Percentiles rank a stretch among this genome's conserved stretches.
Conservation (phyloP, 2,329 filamentous ascomycete genomes). For the Bipolaris gigantea region DNA sequence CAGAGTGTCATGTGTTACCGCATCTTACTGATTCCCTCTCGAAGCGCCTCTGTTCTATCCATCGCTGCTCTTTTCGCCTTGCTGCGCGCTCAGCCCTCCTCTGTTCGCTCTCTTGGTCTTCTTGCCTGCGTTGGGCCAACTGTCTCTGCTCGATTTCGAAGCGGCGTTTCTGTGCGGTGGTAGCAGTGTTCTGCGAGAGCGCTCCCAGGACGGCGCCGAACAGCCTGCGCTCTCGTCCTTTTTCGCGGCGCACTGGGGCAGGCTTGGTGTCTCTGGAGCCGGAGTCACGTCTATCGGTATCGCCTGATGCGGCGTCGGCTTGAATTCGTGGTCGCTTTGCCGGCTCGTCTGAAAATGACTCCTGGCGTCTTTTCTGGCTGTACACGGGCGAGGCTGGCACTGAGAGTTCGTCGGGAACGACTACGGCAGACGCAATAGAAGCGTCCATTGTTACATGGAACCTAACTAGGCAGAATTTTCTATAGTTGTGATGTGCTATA, state of each 20-base stretch:
- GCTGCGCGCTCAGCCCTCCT: conserved; percentile 67
- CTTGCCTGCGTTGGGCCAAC: conserved; percentile 72
- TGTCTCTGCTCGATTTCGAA: conserved; percentile 82
- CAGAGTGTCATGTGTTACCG: neutral
- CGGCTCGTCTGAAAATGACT: conserved; percentile 54
- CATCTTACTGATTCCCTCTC: conserved; percentile 72
- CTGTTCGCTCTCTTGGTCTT: conserved; percentile 71
- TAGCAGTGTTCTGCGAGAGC: conserved; percentile 69
- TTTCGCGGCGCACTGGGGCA: conserved; percentile 59
- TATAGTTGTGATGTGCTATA: neutral
- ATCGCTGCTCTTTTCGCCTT: conserved; percentile 62
- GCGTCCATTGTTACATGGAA: conserved; percentile 37
- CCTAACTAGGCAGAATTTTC: neutral
- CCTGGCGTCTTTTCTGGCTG: conserved; percentile 56
- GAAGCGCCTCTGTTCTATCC: conserved; percentile 71
- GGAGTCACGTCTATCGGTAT: conserved; percentile 25
- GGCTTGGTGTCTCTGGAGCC: conserved; percentile 35
- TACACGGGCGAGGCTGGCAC: conserved; percentile 37
- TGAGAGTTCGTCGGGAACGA: conserved; percentile 50
- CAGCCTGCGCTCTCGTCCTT: conserved; percentile 78
- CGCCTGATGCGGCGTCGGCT: conserved; percentile 26
- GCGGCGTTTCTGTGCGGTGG: conserved; percentile 66
- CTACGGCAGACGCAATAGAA: conserved; percentile 57
- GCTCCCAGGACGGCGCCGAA: conserved; percentile 82
- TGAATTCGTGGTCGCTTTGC: conserved; percentile 58